Conservation (phyloP, 2,329 filamentous ascomycete genomes). For the Hymenoscyphus salicellus region DNA sequence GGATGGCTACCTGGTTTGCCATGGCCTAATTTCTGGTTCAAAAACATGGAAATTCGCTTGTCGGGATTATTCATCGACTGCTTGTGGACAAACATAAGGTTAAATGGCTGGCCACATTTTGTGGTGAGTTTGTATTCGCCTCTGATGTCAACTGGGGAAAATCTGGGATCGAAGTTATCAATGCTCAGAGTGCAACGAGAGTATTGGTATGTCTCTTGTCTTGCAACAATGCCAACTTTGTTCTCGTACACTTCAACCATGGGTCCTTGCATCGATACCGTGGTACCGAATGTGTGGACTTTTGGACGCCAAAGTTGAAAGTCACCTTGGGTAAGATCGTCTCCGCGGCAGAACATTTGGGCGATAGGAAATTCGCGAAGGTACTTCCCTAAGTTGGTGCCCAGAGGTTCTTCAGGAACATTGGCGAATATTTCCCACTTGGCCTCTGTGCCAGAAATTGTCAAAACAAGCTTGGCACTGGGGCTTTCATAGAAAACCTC, state of each 20-base stretch:
- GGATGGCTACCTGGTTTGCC: slow-evolving; percentile 45
- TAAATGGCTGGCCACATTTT: slow-evolving; percentile 55
- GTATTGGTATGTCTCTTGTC: slow-evolving; percentile 37
- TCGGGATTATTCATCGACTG: background rate
- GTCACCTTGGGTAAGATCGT: slow-evolving; percentile 38
- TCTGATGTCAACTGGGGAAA: slow-evolving; percentile 40
- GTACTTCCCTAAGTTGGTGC: slow-evolving; percentile 40
- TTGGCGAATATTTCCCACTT: slow-evolving; percentile 49
- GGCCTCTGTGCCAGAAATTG: slow-evolving; percentile 34
- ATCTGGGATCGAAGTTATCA: slow-evolving; percentile 29
- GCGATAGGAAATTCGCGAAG: slow-evolving; percentile 46
- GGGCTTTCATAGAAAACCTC: slow-evolving; percentile 42
- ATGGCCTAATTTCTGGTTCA: slow-evolving; percentile 50
- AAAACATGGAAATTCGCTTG: slow-evolving; percentile 51
- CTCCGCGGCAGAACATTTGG: slow-evolving; percentile 40
- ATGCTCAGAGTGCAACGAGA: slow-evolving; percentile 41
- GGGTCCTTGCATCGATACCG: slow-evolving; percentile 37
- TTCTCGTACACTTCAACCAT: slow-evolving; percentile 23
- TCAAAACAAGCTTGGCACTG: slow-evolving; percentile 41
- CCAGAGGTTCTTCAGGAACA: slow-evolving; percentile 34
- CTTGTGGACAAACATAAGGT: background rate
- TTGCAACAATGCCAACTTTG: slow-evolving; percentile 20
- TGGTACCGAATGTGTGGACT: slow-evolving; percentile 36
- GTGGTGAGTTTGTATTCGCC: slow-evolving; percentile 52
- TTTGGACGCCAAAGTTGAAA: slow-evolving; percentile 47